Base-by-base conservation (phyloP, 169 alveolate genomes). In the Babesia bigemina region DNA sequence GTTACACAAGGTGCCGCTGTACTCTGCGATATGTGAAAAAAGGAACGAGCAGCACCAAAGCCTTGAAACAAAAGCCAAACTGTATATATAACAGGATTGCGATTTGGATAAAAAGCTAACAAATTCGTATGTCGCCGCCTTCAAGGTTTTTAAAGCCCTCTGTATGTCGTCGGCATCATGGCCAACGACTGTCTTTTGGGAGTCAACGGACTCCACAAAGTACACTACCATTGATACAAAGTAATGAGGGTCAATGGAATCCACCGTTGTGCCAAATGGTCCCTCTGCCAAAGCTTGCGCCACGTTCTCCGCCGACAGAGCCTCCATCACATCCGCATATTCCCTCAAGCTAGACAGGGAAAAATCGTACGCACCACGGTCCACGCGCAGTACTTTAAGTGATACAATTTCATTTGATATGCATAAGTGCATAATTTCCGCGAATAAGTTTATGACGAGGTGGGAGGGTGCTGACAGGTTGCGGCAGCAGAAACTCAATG, bases 1-100 rank as follows among this genome's bases (percentile, higher is more conserved):
- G 24, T 33, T 50, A 22, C 76, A 67, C 52, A 67, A 65, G 66
- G 60, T 16, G 53, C 76, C 76, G 24, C 67, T 48, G 58, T 67
- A 48, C n/a, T 67, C 58, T 17, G 76, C 63, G 39, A 67, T 67
- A 53, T 53, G 6, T 3, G 29, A 16, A 8, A 67, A 48, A 29
- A 67, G 65, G 66, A 67, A 67, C 55, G 55, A 6, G 44, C 58
- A 56, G 58, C 48, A 65, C 76, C 76, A 67, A 2, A 67, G 65
- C 24, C 65, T 13, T 22, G 76, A 67, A 13, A 67, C 47, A 21
- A 12, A 17, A n/a, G 42, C 8, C 53, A 55, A 7, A 1, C 28
- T 28, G 60, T 67, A 67, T 28, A 42, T 50, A 39, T 67, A 52
- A 19, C 58, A 36, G n/a, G 26, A 10, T 14, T 55, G 12, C 21